Evolutionary conservation across 2,329 filamentous ascomycete species (phyloP).

Genomic region (Fusarium ambrosium): DNA sequence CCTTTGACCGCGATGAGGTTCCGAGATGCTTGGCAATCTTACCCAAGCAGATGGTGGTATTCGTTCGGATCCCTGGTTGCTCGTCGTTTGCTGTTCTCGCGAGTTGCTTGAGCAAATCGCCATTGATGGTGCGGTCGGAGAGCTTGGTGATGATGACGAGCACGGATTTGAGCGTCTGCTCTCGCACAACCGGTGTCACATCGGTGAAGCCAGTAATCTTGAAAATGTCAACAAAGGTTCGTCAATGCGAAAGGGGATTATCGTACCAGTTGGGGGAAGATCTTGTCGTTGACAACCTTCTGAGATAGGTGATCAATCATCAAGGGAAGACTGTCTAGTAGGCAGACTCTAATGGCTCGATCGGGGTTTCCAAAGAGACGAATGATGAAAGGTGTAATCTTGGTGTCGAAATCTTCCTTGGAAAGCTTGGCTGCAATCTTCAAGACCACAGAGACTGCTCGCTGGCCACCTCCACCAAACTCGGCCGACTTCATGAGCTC

Average conservation of each 20-base stretch:
- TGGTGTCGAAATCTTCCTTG: conserved; percentile 88
- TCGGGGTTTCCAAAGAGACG: conserved; percentile 92
- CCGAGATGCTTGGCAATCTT: conserved; percentile 95
- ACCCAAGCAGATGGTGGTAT: conserved; percentile 96
- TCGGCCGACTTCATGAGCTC: conserved; percentile 99
- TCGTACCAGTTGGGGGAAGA: conserved; percentile 90
- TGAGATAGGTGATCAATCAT: conserved; percentile 94
- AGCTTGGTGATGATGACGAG: conserved; percentile 89
- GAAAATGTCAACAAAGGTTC: conserved; percentile 43
- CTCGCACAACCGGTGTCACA: conserved; percentile 88
- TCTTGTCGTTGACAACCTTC: conserved; percentile 93
- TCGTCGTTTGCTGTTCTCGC: conserved; percentile 98
- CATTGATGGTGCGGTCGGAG: conserved; percentile 92
- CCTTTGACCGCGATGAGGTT: conserved; percentile 83
- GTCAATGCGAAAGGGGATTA: neutral
- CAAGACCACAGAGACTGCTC: conserved; percentile 88
- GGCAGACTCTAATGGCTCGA: conserved; percentile 88
- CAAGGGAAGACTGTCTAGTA: conserved; percentile 87
- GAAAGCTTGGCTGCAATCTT: conserved; percentile 91
- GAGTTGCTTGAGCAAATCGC: conserved; percentile 89
- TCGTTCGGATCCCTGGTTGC: conserved; percentile 95
- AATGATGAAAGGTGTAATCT: conserved; percentile 87
- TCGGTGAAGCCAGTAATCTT: conserved; percentile 96
- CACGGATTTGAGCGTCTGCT: conserved; percentile 96
- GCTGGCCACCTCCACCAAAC: conserved; percentile 94